A percentile compares a stretch with the other conserved stretches of the same genome.
These are phyloP conservation scores for Exsudoporus floridanus DNA, from an alignment of 1,284 basidiomycete species.

Conservation along the genomic window DNA sequence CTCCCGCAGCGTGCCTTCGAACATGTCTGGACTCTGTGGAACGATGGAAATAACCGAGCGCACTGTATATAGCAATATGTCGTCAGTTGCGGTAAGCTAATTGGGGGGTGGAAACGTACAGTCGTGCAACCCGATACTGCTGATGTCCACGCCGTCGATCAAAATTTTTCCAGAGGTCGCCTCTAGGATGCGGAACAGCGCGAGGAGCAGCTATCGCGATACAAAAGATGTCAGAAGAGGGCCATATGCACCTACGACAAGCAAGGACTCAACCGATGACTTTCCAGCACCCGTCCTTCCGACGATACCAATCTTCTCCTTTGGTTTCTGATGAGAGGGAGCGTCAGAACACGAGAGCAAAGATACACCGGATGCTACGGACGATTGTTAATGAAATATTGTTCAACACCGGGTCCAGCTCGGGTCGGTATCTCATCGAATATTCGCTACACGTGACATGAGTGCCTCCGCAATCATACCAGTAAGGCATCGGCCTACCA, in stretches of 20 bases:
- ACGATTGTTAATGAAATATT: conserved; percentile 71
- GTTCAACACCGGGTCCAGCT: conserved; percentile 76
- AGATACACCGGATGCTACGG: conserved; percentile 30
- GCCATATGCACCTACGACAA: not conserved
- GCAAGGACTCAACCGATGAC: conserved; percentile 59
- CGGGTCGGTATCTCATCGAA: conserved; percentile 81
- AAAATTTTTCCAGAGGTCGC: conserved; percentile 74
- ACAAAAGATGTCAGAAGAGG: not conserved
- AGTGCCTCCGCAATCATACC: not conserved
- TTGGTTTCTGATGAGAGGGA: conserved; percentile 49
- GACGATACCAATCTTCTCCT: conserved; percentile 83
- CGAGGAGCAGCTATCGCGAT: conserved; percentile 51
- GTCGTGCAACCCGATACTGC: conserved; percentile 80
- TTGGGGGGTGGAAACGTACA: conserved; percentile 41
- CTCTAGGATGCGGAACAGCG: conserved; percentile 83
- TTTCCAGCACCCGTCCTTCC: conserved; percentile 95
- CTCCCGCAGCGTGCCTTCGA: conserved; percentile 83
- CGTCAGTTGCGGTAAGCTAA: not conserved
- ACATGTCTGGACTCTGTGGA: conserved; percentile 80
- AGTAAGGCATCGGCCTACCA: conserved; percentile 40
- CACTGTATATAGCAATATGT: conserved; percentile 43
- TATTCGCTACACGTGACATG: conserved; percentile 52
- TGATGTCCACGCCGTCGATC: conserved; percentile 84
- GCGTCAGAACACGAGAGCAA: not conserved
- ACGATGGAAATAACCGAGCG: conserved; percentile 84